These are phyloP conservation scores for Tylopilus sp. DNA, from an alignment of 768 basidiomycete species.

Conservation along the genomic window DNA sequence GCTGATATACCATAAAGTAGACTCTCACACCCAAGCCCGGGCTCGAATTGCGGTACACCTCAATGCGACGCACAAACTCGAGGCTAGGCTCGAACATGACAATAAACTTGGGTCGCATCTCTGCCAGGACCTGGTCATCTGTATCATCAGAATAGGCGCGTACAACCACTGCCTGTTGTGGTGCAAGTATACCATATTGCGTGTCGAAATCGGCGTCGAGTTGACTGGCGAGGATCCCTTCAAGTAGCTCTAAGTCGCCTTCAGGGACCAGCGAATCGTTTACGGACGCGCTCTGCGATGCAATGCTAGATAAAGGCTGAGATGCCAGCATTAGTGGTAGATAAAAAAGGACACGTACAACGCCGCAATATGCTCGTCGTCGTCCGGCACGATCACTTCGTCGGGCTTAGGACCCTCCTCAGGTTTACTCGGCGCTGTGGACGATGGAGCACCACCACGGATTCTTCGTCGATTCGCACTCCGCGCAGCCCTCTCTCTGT, in stretches of 20 bases:
- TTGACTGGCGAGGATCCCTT: conserved; percentile 27
- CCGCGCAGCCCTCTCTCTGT: conserved; percentile 56
- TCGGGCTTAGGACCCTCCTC: conserved; percentile 10
- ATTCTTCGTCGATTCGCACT: conserved; percentile 66
- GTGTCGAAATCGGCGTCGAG: conserved; percentile 63
- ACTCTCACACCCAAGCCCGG: conserved; percentile 82
- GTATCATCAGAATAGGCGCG: conserved; percentile 89
- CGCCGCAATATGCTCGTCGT: conserved; percentile 44
- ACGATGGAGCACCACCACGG: conserved; percentile 62
- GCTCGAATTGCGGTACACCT: conserved; percentile 86
- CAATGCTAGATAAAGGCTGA: conserved; percentile 11
- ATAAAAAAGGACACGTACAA: conserved; percentile 45
- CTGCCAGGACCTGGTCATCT: conserved; percentile 84
- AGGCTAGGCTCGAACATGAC: conserved; percentile 95
- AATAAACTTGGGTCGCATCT: conserved; percentile 87
- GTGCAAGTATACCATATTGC: conserved; percentile 73
- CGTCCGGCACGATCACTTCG: conserved; percentile 16
- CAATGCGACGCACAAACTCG: conserved; percentile 88
- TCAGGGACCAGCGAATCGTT: conserved; percentile 17
- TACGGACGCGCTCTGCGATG: conserved; percentile 14
- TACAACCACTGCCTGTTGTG: conserved; percentile 80
- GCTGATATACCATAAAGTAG: conserved; percentile 93
- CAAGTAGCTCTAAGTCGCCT: conserved; percentile 21
- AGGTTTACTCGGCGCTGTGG: conserved; percentile 5
- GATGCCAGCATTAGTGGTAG: not conserved